Conservation (phyloP, 2,329 filamentous ascomycete species). For the Epichloe brachyelytri region DNA sequence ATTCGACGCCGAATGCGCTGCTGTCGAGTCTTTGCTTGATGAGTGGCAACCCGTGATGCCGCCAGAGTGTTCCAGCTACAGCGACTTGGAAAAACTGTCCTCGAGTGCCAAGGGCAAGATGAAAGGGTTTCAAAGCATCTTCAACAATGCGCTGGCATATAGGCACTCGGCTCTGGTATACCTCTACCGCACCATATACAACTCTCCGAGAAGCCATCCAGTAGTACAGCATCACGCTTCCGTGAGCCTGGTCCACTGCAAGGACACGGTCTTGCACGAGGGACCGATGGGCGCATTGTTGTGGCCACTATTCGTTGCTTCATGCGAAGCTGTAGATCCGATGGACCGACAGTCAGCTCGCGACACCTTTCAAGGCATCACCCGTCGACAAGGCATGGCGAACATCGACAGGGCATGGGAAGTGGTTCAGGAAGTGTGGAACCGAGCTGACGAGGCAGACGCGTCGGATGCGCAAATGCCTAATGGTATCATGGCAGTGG, state of each 20-base stretch:
- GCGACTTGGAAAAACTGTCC: background rate
- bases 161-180: slow-evolving; percentile 46
- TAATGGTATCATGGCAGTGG: slow-evolving; percentile 2
- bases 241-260: slow-evolving; percentile 38
- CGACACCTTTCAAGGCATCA: slow-evolving; percentile 38
- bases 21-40: slow-evolving; percentile 41
- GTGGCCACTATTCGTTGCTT: slow-evolving; percentile 51
- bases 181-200: slow-evolving; percentile 41
- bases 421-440: slow-evolving; percentile 50
- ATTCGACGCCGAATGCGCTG: slow-evolving; percentile 36
- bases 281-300: slow-evolving; percentile 52
- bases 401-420: slow-evolving; percentile 50
- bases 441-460: slow-evolving; percentile 30
- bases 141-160: slow-evolving; percentile 48
- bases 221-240: slow-evolving; percentile 42
- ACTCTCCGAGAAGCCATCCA: slow-evolving; percentile 30
- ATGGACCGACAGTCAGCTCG: slow-evolving; percentile 39
- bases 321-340: slow-evolving; percentile 41
- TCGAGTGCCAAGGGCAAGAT: slow-evolving; percentile 17
- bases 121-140: slow-evolving; percentile 36
- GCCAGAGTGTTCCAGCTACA: slow-evolving; percentile 14
- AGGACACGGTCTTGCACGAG: slow-evolving; percentile 37
- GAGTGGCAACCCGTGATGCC: slow-evolving; percentile 43
- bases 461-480: slow-evolving; percentile 8
- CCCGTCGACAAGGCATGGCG: slow-evolving; percentile 48